These are phyloP conservation scores for Sporisorium iseilematis-ciliati DNA, from an alignment of 1,284 basidiomycete genomes.

Conservation along the genomic window DNA sequence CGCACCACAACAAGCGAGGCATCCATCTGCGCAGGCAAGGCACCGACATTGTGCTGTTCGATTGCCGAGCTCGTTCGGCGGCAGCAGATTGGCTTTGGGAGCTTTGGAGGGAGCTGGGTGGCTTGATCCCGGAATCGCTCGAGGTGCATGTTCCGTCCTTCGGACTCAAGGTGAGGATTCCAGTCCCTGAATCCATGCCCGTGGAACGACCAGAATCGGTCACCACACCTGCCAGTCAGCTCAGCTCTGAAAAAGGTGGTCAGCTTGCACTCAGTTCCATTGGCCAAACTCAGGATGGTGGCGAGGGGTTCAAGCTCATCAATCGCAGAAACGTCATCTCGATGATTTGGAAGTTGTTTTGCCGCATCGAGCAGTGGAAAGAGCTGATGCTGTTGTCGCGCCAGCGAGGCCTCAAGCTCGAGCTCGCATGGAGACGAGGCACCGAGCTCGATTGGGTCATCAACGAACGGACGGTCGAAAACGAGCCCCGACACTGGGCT, in stretches of 20 bases:
- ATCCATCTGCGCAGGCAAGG: slow-evolving; percentile 73
- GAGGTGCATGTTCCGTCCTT: slow-evolving; percentile 73
- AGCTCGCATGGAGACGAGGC: slow-evolving; percentile 81
- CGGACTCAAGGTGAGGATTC: slow-evolving; percentile 77
- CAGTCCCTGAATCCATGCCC: slow-evolving; percentile 74
- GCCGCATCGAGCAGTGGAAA: slow-evolving; percentile 76
- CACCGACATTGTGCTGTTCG: slow-evolving; percentile 84
- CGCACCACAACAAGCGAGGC: slow-evolving; percentile 21
- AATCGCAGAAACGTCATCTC: slow-evolving; percentile 76
- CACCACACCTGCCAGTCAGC: slow-evolving; percentile 28
- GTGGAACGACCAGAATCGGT: slow-evolving; percentile 17
- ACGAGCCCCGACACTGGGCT: slow-evolving; percentile 77
- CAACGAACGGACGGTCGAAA: slow-evolving; percentile 77
- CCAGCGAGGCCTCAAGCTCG: slow-evolving; percentile 75
- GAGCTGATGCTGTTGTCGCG: slow-evolving; percentile 75
- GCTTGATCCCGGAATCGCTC: slow-evolving; percentile 72
- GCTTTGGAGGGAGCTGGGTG: slow-evolving; percentile 78
- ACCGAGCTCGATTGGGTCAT: slow-evolving; percentile 84
- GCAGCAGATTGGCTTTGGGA: slow-evolving; percentile 86
- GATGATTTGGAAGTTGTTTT: slow-evolving; percentile 72
- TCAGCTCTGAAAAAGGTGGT: slow-evolving; percentile 17
- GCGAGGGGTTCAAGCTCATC: slow-evolving; percentile 73
- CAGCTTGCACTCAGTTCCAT: slow-evolving; percentile 34
- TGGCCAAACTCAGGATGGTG: slow-evolving; percentile 35
- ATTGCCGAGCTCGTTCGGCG: slow-evolving; percentile 75